Evolutionary conservation across 164 flowering plant genomes (phyloP).

Genomic region (Berberis thunbergii): DNA sequence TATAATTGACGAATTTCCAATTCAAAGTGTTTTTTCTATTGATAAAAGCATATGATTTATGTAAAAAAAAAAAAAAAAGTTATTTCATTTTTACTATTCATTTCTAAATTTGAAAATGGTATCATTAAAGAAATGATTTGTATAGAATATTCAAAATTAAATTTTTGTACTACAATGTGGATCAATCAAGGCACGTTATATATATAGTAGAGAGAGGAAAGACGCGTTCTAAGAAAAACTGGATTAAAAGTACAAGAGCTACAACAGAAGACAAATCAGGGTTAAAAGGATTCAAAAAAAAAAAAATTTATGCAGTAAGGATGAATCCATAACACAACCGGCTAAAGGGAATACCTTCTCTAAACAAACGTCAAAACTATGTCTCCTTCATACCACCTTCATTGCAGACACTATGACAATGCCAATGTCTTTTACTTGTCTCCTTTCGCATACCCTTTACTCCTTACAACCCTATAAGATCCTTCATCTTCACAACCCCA

Average conservation of each 20-base stretch:
- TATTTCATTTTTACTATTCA: too few species aligned
- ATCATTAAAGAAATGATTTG: too few species aligned
- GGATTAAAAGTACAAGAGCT: constrained; percentile 12
- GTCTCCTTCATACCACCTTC: constrained; percentile 11
- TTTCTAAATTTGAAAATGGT: too few species aligned
- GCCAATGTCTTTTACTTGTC: constrained; percentile 26
- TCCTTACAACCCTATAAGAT: neutral
- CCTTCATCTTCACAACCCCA: neutral
- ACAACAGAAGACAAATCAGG: neutral
- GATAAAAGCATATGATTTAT: too few species aligned
- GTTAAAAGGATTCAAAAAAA: neutral
- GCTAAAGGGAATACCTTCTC: constrained; percentile 14
- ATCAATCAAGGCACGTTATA: neutral
- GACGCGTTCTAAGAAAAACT: constrained; percentile 11
- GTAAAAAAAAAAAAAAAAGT: too few species aligned
- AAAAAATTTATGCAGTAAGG: neutral
- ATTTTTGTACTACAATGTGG: too few species aligned
- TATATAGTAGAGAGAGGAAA: neutral
- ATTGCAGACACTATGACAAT: constrained; percentile 11
- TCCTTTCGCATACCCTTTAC: constrained; percentile 3
- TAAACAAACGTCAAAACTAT: constrained; percentile 16
- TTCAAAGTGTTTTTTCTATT: too few species aligned
- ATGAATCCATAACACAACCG: constrained; percentile 17
- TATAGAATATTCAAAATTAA: too few species aligned
- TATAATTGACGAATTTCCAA: too few species aligned